A percentile compares a stretch with the other conserved stretches of the same genome.
Conservation (phyloP, 2,329 filamentous ascomycete genomes). For the Chalara sp. region DNA sequence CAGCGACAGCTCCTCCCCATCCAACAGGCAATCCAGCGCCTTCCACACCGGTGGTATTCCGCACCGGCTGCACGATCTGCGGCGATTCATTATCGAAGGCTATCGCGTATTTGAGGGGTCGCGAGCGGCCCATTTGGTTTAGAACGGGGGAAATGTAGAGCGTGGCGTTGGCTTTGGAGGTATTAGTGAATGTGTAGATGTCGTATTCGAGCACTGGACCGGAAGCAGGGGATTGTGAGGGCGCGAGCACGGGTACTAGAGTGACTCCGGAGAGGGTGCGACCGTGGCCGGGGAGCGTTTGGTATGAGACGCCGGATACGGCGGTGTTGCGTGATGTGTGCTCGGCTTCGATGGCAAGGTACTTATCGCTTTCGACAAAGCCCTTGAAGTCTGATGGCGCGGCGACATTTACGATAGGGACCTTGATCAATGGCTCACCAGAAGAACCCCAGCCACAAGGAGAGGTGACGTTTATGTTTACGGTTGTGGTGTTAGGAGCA, state of each 20-base stretch:
- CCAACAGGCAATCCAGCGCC: slow-evolving; percentile 14
- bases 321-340: slow-evolving; percentile 40
- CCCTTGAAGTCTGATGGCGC: slow-evolving; percentile 48
- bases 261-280: slow-evolving; percentile 53
- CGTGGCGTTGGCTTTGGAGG: slow-evolving; percentile 29
- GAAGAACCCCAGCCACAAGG: slow-evolving; percentile 38
- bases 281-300: slow-evolving; percentile 46
- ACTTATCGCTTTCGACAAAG: slow-evolving; percentile 56
- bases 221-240: slow-evolving; percentile 40
- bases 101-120: slow-evolving; percentile 45
- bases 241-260: slow-evolving; percentile 43
- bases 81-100: slow-evolving; percentile 33
- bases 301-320: slow-evolving; percentile 34
- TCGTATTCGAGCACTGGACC: slow-evolving; percentile 54
- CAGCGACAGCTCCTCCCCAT: slow-evolving; percentile 19
- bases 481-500: slow-evolving; percentile 34
- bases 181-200: slow-evolving; percentile 52
- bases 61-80: slow-evolving; percentile 28
- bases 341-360: slow-evolving; percentile 47
- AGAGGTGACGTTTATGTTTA: slow-evolving; percentile 47
- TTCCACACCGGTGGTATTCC: slow-evolving; percentile 11
- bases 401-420: slow-evolving; percentile 45
- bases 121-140: slow-evolving; percentile 39
- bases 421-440: slow-evolving; percentile 40
- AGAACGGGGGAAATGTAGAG: slow-evolving; percentile 46